Evolutionary conservation across 805 yeast species (phyloP).

Genomic region (Wickerhamiella australiensis): DNA sequence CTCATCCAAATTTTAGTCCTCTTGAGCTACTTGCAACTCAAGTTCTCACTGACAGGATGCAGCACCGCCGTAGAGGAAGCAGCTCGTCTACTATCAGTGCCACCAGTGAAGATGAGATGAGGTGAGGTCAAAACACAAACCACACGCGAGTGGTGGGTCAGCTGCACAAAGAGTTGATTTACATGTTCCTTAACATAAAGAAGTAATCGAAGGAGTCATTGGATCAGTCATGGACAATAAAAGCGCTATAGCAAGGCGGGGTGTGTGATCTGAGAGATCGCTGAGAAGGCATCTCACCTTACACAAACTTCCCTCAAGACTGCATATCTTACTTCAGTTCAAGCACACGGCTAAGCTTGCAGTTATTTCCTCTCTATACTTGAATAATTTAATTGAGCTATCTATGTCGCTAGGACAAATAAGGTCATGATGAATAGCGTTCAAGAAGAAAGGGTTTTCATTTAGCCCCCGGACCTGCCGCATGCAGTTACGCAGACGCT

Average conservation of each 20-base stretch:
- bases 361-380: no score
- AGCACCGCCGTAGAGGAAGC: slow-evolving; percentile 26
- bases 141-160: background rate
- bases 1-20: slow-evolving; percentile 30
- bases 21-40: slow-evolving; percentile 46
- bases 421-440: no score
- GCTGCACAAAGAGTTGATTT: no score
- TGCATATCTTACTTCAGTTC: no score
- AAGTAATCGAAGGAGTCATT: no score
- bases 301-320: no score
- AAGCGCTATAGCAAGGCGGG: no score
- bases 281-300: no score
- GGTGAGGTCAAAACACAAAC: background rate
- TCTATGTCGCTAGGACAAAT: background rate
- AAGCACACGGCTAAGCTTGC: no score
- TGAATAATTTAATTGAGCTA: background rate
- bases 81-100: slow-evolving; percentile 30
- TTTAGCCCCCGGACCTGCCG: background rate
- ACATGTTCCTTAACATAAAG: no score
- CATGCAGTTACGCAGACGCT: background rate
- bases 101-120: slow-evolving; percentile 23
- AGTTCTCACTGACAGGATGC: slow-evolving; percentile 33
- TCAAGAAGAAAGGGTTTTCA: background rate
- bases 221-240: no score
- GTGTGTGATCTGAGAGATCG: no score